These are phyloP conservation scores for Aspergillus caelatus DNA, from an alignment of 2,329 filamentous ascomycete species.

Conservation along the genomic window DNA sequence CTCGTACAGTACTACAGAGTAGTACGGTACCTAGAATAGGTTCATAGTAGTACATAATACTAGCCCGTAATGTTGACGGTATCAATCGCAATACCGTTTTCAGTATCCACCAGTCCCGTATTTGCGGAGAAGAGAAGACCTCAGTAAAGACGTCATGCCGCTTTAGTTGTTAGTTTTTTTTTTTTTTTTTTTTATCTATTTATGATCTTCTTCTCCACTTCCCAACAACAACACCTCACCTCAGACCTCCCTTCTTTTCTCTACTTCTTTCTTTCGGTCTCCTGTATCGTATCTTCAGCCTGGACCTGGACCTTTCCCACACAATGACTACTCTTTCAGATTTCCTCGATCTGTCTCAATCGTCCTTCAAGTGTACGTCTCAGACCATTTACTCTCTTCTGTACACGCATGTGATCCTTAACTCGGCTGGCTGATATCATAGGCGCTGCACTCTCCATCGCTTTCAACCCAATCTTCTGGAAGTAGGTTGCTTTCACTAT, in stretches of 20 bases:
- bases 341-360: slow-evolving; percentile 66
- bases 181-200: slow-evolving; percentile 3
- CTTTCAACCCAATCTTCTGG: slow-evolving; percentile 99
- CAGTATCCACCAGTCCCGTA: not conserved
- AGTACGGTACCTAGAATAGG: no score
- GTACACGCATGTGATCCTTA: slow-evolving; percentile 34
- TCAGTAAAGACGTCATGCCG: slow-evolving; percentile 16
- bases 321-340: slow-evolving; percentile 40
- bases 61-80: no score
- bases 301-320: slow-evolving; percentile 7
- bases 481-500: slow-evolving; percentile 67
- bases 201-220: slow-evolving; percentile 1
- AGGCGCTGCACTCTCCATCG: slow-evolving; percentile 82
- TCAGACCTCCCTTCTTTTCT: slow-evolving; percentile 5
- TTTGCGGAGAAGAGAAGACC: not conserved
- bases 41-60: no score
- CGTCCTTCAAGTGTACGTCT: slow-evolving; percentile 65
- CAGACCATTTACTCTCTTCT: slow-evolving; percentile 3
- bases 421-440: slow-evolving; percentile 14
- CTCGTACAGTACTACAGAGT: no score
- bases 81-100: not conserved
- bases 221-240: not conserved
- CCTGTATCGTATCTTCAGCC: not conserved
- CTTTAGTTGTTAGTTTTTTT: slow-evolving; percentile 3
- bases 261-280: slow-evolving; percentile 8